Conservation (phyloP, 306 rosid species). For the Malus sylvestris region DNA sequence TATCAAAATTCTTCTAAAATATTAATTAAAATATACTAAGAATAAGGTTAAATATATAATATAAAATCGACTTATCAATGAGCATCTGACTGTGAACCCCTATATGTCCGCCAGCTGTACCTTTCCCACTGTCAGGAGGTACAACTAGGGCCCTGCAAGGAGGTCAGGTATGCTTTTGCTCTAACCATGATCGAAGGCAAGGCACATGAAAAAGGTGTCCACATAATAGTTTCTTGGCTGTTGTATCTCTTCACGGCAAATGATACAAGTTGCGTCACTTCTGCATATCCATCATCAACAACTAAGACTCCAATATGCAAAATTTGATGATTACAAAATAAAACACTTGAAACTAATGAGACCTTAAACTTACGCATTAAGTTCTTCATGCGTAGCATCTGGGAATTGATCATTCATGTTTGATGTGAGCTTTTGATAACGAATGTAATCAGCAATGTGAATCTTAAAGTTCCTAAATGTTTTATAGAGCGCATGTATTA, state of each 20-base stretch:
- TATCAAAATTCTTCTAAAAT: too few species aligned
- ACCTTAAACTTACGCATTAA: constrained; percentile 62
- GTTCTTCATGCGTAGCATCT: constrained; percentile 95
- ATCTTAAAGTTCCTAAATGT: constrained; percentile 89
- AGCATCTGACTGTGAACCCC: constrained; percentile 56
- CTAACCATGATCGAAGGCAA: constrained; percentile 97
- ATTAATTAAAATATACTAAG: too few species aligned
- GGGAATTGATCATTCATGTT: constrained; percentile 98
- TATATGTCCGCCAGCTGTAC: constrained; percentile 55
- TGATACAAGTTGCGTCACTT: constrained; percentile 92
- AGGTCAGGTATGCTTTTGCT: constrained; percentile 96
- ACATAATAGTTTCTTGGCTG: constrained; percentile 89
- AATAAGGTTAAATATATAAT: too few species aligned
- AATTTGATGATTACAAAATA: neutral
- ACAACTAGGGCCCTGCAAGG: constrained; percentile 96
- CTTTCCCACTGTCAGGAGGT: constrained; percentile 72
- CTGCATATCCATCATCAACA: constrained; percentile 42
- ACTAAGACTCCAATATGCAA: constrained; percentile 7
- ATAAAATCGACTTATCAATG: neutral
- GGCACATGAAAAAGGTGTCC: constrained; percentile 96
- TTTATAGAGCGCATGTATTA: constrained; percentile 94
- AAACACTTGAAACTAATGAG: neutral
- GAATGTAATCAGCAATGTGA: constrained; percentile 78
- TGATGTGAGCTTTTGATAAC: constrained; percentile 90
- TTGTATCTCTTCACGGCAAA: constrained; percentile 98